phyloP scores from a whole-genome alignment of 495 filamentous ascomycete genomes.

The Hypoxylon intermedium region DNA sequence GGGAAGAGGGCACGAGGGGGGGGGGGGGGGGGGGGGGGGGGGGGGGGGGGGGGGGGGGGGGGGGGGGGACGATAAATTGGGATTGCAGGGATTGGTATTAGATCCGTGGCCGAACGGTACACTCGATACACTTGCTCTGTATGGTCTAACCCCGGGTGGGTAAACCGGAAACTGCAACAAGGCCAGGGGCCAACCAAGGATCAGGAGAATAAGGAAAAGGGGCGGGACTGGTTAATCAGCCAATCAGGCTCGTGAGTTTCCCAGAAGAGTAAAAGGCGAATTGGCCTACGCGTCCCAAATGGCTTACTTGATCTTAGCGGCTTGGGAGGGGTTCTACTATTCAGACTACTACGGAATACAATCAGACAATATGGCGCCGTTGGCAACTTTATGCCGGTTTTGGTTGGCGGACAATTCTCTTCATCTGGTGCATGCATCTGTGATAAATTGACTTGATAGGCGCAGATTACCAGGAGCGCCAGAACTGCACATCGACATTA shows the following conservation, averaged over 20 bases:
- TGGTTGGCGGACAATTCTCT: conserved; percentile 16
- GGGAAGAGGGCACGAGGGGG: no score
- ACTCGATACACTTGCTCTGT: conserved; percentile 6
- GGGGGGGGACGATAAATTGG: conserved; percentile 36
- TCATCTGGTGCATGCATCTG: conserved; percentile 9
- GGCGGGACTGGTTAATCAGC: conserved; percentile 7
- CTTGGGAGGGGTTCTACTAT: no score
- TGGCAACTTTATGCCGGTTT: conserved; percentile 18
- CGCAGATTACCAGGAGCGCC: conserved; percentile 12
- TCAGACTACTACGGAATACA: no score
- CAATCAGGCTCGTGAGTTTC: conserved; percentile 19
- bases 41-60: no score
- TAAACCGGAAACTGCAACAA: conserved; percentile 31
- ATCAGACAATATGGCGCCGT: conserved; percentile 13
- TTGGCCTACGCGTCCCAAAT: conserved; percentile 29
- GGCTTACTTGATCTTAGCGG: conserved; percentile 21
- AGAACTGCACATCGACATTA: conserved; percentile 7
- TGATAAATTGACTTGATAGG: conserved; percentile 25
- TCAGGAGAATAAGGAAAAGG: conserved; percentile 19
- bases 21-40: no score
- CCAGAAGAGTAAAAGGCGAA: conserved; percentile 23
- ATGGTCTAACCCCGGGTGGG: neutral
- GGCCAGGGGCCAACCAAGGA: conserved; percentile 8
- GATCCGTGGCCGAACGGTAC: conserved; percentile 36
- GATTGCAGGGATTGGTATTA: conserved; percentile 35